These are phyloP conservation scores for Thelonectria rubi DNA, from an alignment of 2,329 filamentous ascomycete species.

Conservation along the genomic window DNA sequence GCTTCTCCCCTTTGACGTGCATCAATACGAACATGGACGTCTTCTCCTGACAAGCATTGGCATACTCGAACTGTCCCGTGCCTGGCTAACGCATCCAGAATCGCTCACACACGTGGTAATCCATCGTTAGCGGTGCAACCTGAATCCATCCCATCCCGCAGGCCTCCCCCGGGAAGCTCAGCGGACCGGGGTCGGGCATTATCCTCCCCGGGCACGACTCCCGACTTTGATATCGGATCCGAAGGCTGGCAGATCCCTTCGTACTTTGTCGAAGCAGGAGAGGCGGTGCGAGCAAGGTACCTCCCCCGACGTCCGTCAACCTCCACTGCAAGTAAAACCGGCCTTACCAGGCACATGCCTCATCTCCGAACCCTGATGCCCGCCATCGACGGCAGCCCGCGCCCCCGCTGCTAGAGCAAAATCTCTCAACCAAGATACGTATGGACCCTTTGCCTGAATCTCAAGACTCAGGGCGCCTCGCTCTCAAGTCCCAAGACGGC, in stretches of 20 bases:
- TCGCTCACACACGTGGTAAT: background rate
- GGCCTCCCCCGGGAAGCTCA: background rate
- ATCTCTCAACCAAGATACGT: conserved; percentile 15
- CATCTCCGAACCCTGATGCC: conserved; percentile 21
- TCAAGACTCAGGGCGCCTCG: background rate
- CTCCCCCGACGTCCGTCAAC: background rate
- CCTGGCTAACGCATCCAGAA: conserved; percentile 1
- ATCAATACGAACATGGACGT: background rate
- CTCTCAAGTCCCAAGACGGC: background rate
- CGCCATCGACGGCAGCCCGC: conserved; percentile 9
- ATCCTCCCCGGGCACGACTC: background rate
- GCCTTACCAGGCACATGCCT: conserved; percentile 16
- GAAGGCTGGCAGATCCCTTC: background rate
- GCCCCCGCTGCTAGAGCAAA: conserved; percentile 13
- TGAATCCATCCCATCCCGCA: background rate
- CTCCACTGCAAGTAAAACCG: background rate
- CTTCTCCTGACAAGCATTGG: background rate
- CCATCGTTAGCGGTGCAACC: background rate
- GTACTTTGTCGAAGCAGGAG: background rate
- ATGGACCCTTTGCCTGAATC: background rate
- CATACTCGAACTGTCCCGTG: background rate
- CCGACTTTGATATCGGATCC: conserved; percentile 1
- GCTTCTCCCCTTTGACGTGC: background rate
- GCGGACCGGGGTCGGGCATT: background rate
- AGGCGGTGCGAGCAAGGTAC: background rate